phyloP scores from a whole-genome alignment of 1,284 basidiomycete genomes.

The Meira miltonrushii region DNA sequence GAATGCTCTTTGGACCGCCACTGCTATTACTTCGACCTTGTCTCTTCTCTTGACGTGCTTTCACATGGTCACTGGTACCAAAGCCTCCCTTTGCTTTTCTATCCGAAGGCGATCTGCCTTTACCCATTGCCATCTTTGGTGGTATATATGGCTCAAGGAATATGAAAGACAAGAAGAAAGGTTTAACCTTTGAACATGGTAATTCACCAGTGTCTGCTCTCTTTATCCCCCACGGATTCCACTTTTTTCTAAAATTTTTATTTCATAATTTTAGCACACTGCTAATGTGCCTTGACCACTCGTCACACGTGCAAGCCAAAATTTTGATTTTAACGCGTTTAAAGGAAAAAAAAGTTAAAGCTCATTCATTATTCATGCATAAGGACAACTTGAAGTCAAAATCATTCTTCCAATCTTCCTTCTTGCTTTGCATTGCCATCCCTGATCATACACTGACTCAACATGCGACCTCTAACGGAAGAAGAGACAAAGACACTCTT shows the following conservation, averaged over 20 bases:
- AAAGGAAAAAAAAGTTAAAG: not conserved
- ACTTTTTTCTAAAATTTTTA: too few relatives aligned
- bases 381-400: not conserved
- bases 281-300: too few relatives aligned
- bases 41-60: slow-evolving; percentile 5
- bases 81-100: too few relatives aligned
- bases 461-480: slow-evolving; percentile 52
- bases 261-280: too few relatives aligned
- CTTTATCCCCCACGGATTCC: too few relatives aligned
- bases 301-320: too few relatives aligned
- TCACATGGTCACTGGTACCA: not conserved
- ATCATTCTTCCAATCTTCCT: slow-evolving; percentile 3
- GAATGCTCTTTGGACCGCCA: slow-evolving; percentile 11
- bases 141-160: too few relatives aligned
- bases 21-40: not conserved
- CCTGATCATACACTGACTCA: slow-evolving; percentile 2
- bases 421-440: slow-evolving; percentile 55
- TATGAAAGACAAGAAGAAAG: too few relatives aligned
- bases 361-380: not conserved
- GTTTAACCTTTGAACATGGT: too few relatives aligned
- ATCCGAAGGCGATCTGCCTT: too few relatives aligned
- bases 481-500: slow-evolving; percentile 63
- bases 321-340: not conserved
- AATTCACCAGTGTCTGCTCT: too few relatives aligned
- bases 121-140: too few relatives aligned